These are phyloP conservation scores for Sophora flavescens DNA, from an alignment of 306 rosid genomes.

Conservation along the genomic window DNA sequence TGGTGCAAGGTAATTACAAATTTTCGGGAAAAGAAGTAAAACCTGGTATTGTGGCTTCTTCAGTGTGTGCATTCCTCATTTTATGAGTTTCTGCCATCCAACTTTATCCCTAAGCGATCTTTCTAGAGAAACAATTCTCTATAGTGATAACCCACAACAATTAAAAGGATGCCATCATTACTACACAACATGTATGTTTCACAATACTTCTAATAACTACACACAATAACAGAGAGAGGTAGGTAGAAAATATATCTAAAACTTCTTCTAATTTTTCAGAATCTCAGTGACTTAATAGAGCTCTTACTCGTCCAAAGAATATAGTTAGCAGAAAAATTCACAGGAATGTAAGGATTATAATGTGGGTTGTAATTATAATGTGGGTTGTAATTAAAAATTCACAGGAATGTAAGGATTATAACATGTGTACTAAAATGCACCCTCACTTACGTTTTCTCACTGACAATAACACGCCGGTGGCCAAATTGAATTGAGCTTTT, in stretches of 20 bases:
- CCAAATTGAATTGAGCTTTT: constrained; percentile 52
- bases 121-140: constrained; percentile 77
- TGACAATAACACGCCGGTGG: constrained; percentile 54
- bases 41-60: constrained; percentile 88
- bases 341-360: constrained; percentile 1
- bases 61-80: constrained; percentile 87
- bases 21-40: constrained; percentile 23
- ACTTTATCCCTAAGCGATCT: constrained; percentile 63
- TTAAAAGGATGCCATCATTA: constrained; percentile 26
- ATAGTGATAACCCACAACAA: constrained; percentile 47
- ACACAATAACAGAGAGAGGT: neutral
- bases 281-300: neutral
- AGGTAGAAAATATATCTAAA: constrained; percentile 31
- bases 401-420: no score
- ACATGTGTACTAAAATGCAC: constrained; percentile 16
- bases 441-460: constrained; percentile 71
- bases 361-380: constrained; percentile 15
- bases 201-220: constrained; percentile 23
- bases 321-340: constrained; percentile 16
- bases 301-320: constrained; percentile 24
- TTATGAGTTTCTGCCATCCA: constrained; percentile 81
- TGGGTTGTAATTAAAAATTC: no score
- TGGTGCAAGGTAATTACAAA: constrained; percentile 3
- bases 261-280: constrained; percentile 17
- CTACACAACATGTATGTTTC: constrained; percentile 32